Conservation (phyloP, 2,329 filamentous ascomycete species). For the Hirsutella rhossiliensis region DNA sequence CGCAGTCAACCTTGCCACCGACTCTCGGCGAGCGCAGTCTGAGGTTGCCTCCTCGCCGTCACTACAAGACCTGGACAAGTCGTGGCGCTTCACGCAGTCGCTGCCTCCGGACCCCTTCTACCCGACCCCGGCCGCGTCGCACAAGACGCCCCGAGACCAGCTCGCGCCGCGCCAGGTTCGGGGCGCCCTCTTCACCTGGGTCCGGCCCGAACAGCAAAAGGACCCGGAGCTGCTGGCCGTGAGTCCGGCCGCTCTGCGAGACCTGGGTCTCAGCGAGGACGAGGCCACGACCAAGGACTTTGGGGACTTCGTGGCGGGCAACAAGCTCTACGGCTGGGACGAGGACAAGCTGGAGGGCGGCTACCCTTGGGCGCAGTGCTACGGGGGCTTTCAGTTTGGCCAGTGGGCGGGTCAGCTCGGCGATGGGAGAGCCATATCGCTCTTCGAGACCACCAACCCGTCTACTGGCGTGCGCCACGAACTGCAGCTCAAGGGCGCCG, state of each 20-base stretch:
- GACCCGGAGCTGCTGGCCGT: constrained; percentile 72
- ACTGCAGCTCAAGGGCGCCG: constrained; percentile 88
- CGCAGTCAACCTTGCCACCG: constrained; percentile 17
- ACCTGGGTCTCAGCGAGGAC: constrained; percentile 61
- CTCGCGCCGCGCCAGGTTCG: constrained; percentile 76
- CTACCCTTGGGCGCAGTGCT: constrained; percentile 98
- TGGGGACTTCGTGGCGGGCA: constrained; percentile 65
- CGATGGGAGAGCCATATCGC: constrained; percentile 84
- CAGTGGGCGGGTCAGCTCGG: constrained; percentile 94
- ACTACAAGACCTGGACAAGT: constrained; percentile 47
- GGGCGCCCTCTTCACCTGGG: constrained; percentile 79
- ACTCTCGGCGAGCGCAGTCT: too few species aligned
- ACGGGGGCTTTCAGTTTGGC: constrained; percentile 73
- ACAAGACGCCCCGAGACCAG: constrained; percentile 64
- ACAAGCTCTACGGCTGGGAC: constrained; percentile 70
- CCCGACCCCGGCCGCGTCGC: constrained; percentile 69
- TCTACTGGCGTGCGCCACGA: constrained; percentile 66
- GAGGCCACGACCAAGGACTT: constrained; percentile 67
- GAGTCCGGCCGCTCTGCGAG: constrained; percentile 64
- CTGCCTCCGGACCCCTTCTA: constrained; percentile 68
- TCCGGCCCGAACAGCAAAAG: constrained; percentile 63
- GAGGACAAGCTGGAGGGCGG: constrained; percentile 53
- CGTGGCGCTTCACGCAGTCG: constrained; percentile 51
- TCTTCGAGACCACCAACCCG: constrained; percentile 81
- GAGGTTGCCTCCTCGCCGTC: too few species aligned